Conservation (phyloP, 495 filamentous ascomycete species). For the Paragyromitra xinjiangensis region DNA sequence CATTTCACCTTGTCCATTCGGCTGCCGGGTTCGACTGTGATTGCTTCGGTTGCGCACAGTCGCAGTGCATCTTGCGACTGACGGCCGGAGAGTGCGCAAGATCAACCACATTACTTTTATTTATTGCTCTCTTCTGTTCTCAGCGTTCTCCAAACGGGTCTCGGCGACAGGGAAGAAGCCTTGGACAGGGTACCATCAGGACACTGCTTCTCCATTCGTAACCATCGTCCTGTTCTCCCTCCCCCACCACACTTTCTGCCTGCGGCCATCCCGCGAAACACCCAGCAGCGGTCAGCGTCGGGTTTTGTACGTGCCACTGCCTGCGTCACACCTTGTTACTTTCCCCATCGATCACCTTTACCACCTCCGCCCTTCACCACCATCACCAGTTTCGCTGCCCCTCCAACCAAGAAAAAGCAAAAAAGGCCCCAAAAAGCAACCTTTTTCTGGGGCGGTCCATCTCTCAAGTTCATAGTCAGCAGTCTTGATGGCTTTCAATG, state of each 20-base stretch:
- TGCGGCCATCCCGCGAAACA: conserved; percentile 56
- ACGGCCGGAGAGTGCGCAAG: conserved; percentile 53
- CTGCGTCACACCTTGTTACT: conserved; percentile 52
- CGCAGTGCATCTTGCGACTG: conserved; percentile 52
- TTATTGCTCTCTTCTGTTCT: conserved; percentile 46
- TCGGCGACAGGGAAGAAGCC: conserved; percentile 48
- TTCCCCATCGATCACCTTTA: conserved; percentile 38
- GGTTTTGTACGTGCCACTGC: conserved; percentile 53
- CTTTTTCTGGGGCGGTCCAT: conserved; percentile 50
- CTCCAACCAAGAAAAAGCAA: conserved; percentile 42
- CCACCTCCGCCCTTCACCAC: conserved; percentile 34
- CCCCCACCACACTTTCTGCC: conserved; percentile 48
- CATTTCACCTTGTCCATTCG: conserved; percentile 50
- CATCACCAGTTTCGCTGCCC: conserved; percentile 40
- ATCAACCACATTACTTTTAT: conserved; percentile 54
- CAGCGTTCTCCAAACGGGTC: conserved; percentile 42
- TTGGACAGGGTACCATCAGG: conserved; percentile 41
- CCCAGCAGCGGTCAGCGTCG: conserved; percentile 51
- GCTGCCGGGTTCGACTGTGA: conserved; percentile 52
- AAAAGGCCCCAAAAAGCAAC: conserved; percentile 45
- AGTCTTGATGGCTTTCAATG: conserved; percentile 57
- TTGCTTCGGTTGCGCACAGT: conserved; percentile 56
- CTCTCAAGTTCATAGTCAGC: conserved; percentile 40
- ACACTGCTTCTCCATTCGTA: conserved; percentile 50
- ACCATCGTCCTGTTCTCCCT: conserved; percentile 12